A percentile compares a stretch with the other conserved stretches of the same genome.
Evolutionary conservation across 139 green algal species (phyloP).

Genomic region (Micractinium conductrix): DNA sequence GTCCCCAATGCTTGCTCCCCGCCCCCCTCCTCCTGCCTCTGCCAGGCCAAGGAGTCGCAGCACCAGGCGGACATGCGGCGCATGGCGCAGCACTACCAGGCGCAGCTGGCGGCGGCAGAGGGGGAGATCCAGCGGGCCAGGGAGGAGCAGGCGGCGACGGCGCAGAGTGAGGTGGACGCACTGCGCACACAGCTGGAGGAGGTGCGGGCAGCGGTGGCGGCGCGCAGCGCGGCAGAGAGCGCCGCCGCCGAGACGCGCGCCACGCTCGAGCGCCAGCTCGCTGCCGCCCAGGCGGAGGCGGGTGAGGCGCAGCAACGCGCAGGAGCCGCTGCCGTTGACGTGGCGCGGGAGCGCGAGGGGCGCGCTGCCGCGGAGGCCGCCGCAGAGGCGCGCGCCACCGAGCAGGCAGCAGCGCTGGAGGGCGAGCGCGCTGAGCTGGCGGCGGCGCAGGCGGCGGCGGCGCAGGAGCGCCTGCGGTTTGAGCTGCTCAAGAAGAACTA

Average conservation of each 20-base stretch:
- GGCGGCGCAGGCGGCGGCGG: slow-evolving; percentile 14
- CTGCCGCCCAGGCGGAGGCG: background rate
- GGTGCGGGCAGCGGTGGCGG: background rate
- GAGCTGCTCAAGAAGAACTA: slow-evolving; percentile 33
- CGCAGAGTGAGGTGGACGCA: slow-evolving; percentile 16
- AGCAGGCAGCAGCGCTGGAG: background rate
- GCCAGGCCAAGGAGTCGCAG: slow-evolving; percentile 31
- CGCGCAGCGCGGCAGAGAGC: background rate
- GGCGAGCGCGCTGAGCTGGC: slow-evolving; percentile 4
- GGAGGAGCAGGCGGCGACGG: slow-evolving; percentile 10
- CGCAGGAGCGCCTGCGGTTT: slow-evolving; percentile 16
- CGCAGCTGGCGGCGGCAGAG: slow-evolving; percentile 37
- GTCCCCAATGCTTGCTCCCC: background rate
- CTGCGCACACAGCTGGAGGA: slow-evolving; percentile 9
- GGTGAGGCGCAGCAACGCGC: slow-evolving; percentile 4
- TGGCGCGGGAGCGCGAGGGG: background rate
- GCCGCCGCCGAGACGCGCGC: background rate
- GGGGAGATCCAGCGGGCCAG: slow-evolving; percentile 31
- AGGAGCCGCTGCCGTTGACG: background rate
- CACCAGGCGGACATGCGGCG: slow-evolving; percentile 29
- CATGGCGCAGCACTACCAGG: slow-evolving; percentile 39
- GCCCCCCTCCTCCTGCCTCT: background rate
- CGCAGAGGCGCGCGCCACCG: too few species aligned
- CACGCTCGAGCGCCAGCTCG: slow-evolving; percentile 18
- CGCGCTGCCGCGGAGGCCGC: background rate